Percentiles rank a stretch among this genome's conserved stretches.
Evolutionary conservation across 106 monocot genomes (phyloP).

Genomic region (Dioscorea dumetorum): DNA sequence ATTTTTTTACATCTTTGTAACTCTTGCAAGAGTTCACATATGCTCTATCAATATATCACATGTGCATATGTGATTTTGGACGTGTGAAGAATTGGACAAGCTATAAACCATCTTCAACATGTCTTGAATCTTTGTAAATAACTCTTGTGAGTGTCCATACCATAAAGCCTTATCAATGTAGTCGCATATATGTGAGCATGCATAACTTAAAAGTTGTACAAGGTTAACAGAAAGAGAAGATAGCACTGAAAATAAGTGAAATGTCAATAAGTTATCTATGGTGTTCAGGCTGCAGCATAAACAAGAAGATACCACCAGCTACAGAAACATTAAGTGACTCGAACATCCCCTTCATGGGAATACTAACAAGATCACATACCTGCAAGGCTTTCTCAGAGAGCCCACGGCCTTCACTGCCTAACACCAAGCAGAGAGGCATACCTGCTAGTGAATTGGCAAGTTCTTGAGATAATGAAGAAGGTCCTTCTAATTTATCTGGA

Average conservation of each 20-base stretch:
- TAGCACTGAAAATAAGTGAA: not conserved
- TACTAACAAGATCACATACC: constrained; percentile 60
- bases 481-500: constrained; percentile 29
- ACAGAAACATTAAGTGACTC: constrained; percentile 97
- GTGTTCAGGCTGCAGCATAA: constrained; percentile 52
- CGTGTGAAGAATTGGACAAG: too few species aligned
- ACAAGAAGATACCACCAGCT: constrained; percentile 93
- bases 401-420: constrained; percentile 90
- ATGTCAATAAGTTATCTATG: not conserved
- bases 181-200: too few species aligned
- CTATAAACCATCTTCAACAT: too few species aligned
- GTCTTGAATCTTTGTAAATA: too few species aligned
- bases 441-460: constrained; percentile 36
- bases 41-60: too few species aligned
- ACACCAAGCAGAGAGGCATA: constrained; percentile 59
- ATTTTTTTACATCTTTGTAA: too few species aligned
- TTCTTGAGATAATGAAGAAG: constrained; percentile 24
- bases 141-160: too few species aligned
- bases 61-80: too few species aligned
- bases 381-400: constrained; percentile 46
- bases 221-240: not conserved
- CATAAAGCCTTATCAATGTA: too few species aligned
- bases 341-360: constrained; percentile 79
- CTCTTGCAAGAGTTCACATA: too few species aligned
- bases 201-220: too few species aligned